Percentiles rank a stretch among this genome's conserved stretches.
Conservation (phyloP, 371 early-diverging fungal species). For the Mucor irregularis region DNA sequence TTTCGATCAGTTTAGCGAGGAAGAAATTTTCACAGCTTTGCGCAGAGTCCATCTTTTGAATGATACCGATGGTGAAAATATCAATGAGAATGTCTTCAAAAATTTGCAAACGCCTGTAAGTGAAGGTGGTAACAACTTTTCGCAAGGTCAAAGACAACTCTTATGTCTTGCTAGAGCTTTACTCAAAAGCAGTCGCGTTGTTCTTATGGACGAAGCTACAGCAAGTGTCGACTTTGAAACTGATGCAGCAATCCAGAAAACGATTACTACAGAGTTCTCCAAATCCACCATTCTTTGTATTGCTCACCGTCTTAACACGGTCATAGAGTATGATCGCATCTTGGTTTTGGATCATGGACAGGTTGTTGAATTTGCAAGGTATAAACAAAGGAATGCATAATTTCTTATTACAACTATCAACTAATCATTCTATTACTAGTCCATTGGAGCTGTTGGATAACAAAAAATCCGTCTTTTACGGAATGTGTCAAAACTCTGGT, state of each 20-base stretch:
- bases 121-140: constrained; percentile 77
- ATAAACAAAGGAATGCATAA: not conserved
- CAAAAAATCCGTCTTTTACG: constrained; percentile 50
- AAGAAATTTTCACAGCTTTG: constrained; percentile 67
- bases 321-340: constrained; percentile 53
- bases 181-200: constrained; percentile 49
- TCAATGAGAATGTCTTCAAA: constrained; percentile 26
- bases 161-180: constrained; percentile 82
- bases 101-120: constrained; percentile 37
- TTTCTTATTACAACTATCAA: not conserved
- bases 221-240: constrained; percentile 70
- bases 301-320: constrained; percentile 67
- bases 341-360: constrained; percentile 45
- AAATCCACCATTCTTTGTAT: constrained; percentile 66
- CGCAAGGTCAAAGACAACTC: constrained; percentile 84
- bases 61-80: constrained; percentile 15
- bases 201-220: constrained; percentile 62
- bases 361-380: constrained; percentile 40
- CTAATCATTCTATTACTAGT: constrained; percentile 6
- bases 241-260: constrained; percentile 62
- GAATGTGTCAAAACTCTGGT: constrained; percentile 69
- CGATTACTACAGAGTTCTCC: constrained; percentile 60
- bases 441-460: constrained; percentile 55
- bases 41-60: constrained; percentile 53
- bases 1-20: constrained; percentile 56